Percentiles rank a stretch among this genome's conserved stretches.
Conservation (phyloP, 2,329 filamentous ascomycete species). For the Colletotrichum theobromicola region DNA sequence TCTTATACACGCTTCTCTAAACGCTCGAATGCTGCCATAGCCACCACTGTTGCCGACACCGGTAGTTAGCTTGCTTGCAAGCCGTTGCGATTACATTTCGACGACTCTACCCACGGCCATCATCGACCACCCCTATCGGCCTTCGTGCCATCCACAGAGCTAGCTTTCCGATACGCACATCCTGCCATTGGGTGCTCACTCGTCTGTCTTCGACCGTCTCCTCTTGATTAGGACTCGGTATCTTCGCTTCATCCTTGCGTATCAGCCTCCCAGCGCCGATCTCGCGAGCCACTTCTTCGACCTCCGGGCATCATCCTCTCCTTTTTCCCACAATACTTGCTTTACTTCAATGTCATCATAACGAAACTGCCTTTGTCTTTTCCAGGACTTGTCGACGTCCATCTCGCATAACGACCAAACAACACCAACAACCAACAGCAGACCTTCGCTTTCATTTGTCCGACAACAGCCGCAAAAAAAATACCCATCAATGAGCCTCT, state of each 20-base stretch:
- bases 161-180: background rate
- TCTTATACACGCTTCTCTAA: background rate
- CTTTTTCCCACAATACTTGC: conserved; percentile 23
- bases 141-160: conserved; percentile 9
- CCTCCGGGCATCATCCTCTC: conserved; percentile 4
- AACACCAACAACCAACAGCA: conserved; percentile 11
- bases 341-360: conserved; percentile 47
- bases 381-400: conserved; percentile 13
- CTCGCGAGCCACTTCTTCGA: background rate
- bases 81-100: conserved; percentile 13
- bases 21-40: conserved; percentile 23
- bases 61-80: conserved; percentile 25
- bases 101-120: conserved; percentile 17
- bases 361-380: conserved; percentile 42
- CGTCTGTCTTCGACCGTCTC: background rate
- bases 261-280: conserved; percentile 16
- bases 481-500: conserved; percentile 44
- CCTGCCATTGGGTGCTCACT: background rate
- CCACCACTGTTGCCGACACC: conserved; percentile 18
- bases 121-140: background rate
- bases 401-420: conserved; percentile 19
- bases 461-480: conserved; percentile 17
- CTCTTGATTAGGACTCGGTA: conserved; percentile 32
- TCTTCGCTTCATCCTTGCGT: conserved; percentile 19
- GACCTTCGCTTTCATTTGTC: conserved; percentile 23